Evolutionary conservation across 2,329 filamentous ascomycete genomes (phyloP), one percentile per base, ranked within the genome.

Genomic region (Scleromitrula shiraiana): DNA sequence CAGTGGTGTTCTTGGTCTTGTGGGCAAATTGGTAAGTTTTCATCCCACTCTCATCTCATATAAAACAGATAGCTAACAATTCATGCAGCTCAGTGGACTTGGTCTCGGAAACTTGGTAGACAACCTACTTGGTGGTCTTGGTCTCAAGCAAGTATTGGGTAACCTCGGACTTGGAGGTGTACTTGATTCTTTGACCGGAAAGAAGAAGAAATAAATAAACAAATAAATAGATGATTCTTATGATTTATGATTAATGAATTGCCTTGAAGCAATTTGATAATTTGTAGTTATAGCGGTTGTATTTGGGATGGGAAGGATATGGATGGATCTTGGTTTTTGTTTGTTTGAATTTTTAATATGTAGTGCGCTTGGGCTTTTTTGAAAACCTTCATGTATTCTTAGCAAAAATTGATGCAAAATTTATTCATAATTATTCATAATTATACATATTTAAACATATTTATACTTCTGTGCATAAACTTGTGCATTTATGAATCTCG

Each of bases 41-140:
- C 38, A 42, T 30, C 29, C 35, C 17, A 36, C 6, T 27, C 9
- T 17, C 14, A 15, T 22, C 27, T 35, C 17, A 2, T n/a, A 4
- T 5, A 36, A 20, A 7, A 29, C 5, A 12, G 9, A 43, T 20
- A 15, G 15, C 45, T 48, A 42, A 48, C 45, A 24, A 19, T 9
- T 26, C n/a, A 27, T 19, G 29, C 38, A 48, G 45, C 38, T 48
- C 30, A 49, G 84, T 58, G 87, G 85, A 5, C 78, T 95, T 23
- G 89, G 89, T 49, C 77, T 95, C 1, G 89, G 89, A 51, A 84
- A 85, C 14, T 66, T 95, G 0, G 78, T 95, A 57, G 86, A 91
- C 54, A 82, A 83, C 41, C 71, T 95, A 3, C 76, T 95, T 1
- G 85, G 86, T 48, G 83, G 84, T 1, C 68, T 93, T 17, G 87